phyloP scores from a whole-genome alignment of 2,329 filamentous ascomycete genomes.

The Sphaerulina populicola region DNA sequence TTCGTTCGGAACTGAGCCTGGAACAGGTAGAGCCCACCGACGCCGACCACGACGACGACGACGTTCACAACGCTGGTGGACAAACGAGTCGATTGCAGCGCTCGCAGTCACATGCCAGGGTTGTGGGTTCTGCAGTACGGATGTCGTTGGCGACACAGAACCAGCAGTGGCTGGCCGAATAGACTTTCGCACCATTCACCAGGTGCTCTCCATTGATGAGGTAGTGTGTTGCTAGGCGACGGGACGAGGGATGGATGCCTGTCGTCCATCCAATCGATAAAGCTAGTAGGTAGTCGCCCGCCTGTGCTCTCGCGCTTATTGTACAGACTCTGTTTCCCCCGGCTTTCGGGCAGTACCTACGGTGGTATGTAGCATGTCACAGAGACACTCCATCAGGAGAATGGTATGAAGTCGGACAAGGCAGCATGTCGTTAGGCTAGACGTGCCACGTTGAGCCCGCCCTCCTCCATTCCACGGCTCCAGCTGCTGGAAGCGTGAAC shows the following conservation, averaged over 20 bases:
- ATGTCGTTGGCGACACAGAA: neutral
- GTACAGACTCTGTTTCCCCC: no score
- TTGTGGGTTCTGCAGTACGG: neutral
- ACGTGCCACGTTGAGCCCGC: slow-evolving; percentile 1
- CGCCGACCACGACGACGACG: neutral
- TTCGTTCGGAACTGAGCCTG: neutral
- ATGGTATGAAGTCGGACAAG: neutral
- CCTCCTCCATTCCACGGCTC: slow-evolving; percentile 3
- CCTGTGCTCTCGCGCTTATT: neutral
- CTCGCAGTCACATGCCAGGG: neutral
- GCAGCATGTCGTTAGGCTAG: slow-evolving; percentile 1
- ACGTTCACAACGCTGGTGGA: neutral
- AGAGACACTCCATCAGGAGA: neutral
- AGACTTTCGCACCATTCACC: neutral
- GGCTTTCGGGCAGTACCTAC: no score
- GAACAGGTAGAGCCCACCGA: neutral
- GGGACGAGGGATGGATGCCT: neutral
- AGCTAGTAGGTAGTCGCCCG: no score
- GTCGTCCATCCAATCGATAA: neutral
- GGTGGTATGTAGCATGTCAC: neutral
- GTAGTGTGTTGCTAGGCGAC: neutral
- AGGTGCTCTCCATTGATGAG: neutral
- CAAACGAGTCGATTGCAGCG: neutral
- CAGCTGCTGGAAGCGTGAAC: neutral
- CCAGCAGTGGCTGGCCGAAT: slow-evolving; percentile 3